Conservation (phyloP, 768 basidiomycete genomes). For the Russula ochroleuca region DNA sequence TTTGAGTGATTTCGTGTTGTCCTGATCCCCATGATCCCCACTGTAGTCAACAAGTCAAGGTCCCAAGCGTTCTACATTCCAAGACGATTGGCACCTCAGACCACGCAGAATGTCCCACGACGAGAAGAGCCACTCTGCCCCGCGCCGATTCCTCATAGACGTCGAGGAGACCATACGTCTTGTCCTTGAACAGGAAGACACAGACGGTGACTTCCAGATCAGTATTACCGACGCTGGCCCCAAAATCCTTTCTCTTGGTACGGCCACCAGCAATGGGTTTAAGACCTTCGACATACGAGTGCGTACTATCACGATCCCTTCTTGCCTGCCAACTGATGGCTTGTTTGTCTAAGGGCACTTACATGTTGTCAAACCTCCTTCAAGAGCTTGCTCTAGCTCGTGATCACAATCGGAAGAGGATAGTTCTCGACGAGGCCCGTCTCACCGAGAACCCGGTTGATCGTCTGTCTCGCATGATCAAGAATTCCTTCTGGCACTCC, state of each 20-base stretch:
- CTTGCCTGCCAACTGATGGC: conserved; percentile 18
- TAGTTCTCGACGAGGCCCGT: conserved; percentile 98
- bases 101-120: conserved; percentile 88
- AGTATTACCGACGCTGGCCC: conserved; percentile 95
- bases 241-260: conserved; percentile 93
- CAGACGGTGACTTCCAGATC: conserved; percentile 95
- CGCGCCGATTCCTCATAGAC: conserved; percentile 90
- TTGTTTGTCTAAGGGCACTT: conserved; percentile 67
- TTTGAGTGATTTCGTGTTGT: neutral
- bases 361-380: conserved; percentile 98
- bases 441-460: conserved; percentile 97
- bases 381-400: conserved; percentile 96
- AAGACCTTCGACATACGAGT: conserved; percentile 96
- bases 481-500: conserved; percentile 97
- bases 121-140: conserved; percentile 69
- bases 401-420: conserved; percentile 91
- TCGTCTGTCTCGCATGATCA: conserved; percentile 95
- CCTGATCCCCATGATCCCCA: conserved; percentile 23
- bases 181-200: conserved; percentile 96
- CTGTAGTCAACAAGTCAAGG: conserved; percentile 26
- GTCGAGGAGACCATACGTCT: conserved; percentile 97
- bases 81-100: conserved; percentile 69
- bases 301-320: conserved; percentile 30
- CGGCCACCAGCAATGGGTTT: conserved; percentile 96
- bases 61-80: conserved; percentile 70